Evolutionary conservation across 75 land plant genomes (phyloP).

Genomic region (Pseudotsuga menziesii): DNA sequence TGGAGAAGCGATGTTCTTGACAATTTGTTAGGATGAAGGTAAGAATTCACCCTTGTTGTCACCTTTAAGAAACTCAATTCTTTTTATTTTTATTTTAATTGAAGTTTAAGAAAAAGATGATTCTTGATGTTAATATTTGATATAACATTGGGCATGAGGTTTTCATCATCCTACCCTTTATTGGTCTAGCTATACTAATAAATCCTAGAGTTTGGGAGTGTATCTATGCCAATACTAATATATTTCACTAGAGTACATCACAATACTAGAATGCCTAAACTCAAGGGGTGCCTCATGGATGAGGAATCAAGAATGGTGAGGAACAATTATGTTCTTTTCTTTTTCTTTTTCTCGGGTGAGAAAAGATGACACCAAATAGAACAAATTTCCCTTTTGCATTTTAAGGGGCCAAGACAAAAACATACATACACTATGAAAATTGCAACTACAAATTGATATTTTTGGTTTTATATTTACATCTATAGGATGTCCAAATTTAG

Average conservation of each 20-base stretch:
- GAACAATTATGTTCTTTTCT: background rate
- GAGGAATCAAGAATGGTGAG: slow-evolving; percentile 36
- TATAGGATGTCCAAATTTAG: no score
- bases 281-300: slow-evolving; percentile 70
- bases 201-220: slow-evolving; percentile 85
- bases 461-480: background rate
- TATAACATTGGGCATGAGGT: no score
- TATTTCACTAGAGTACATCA: slow-evolving; percentile 49
- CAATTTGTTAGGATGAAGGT: no score
- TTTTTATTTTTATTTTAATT: no score
- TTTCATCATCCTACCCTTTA: no score
- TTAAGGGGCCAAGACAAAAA: background rate
- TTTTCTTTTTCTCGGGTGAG: background rate
- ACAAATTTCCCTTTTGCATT: background rate
- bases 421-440: background rate
- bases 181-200: slow-evolving; percentile 72
- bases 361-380: no score
- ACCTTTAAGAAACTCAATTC: no score
- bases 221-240: slow-evolving; percentile 67
- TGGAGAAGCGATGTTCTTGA: no score
- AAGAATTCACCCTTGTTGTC: no score
- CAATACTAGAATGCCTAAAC: slow-evolving; percentile 61
- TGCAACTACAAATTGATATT: background rate
- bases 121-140: no score
- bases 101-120: no score